These are phyloP conservation scores for Tolypocladium ophioglossoides DNA, from an alignment of 2,329 filamentous ascomycete species.

Conservation along the genomic window DNA sequence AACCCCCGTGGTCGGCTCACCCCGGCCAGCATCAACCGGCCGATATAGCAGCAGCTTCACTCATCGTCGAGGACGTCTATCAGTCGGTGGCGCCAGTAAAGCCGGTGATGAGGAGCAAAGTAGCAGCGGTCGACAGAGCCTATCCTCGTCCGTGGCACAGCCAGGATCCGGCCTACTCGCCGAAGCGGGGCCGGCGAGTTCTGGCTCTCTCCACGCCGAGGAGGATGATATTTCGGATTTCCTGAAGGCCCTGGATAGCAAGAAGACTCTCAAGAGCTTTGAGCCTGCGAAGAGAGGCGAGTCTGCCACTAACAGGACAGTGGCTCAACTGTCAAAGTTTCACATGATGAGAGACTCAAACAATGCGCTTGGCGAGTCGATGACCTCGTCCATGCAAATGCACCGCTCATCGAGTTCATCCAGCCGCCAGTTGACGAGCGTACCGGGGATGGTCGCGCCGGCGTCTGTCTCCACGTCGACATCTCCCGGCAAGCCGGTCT, in stretches of 20 bases:
- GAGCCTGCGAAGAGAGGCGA: conserved; percentile 57
- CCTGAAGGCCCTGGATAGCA: conserved; percentile 75
- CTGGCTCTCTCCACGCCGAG: conserved; percentile 61
- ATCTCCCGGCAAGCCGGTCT: conserved; percentile 82
- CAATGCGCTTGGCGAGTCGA: conserved; percentile 79
- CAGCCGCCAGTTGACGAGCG: conserved; percentile 47
- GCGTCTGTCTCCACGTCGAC: conserved; percentile 76
- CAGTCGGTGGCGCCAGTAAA: conserved; percentile 62
- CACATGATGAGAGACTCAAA: conserved; percentile 85
- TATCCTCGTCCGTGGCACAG: conserved; percentile 57
- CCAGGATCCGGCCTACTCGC: conserved; percentile 74
- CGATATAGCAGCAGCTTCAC: conserved; percentile 93
- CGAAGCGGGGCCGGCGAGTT: conserved; percentile 54
- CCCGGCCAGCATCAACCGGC: conserved; percentile 65
- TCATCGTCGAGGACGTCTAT: conserved; percentile 68
- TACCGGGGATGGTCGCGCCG: conserved; percentile 57
- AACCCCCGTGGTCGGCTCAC: conserved; percentile 62
- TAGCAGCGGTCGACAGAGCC: conserved; percentile 71
- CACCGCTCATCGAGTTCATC: conserved; percentile 73
- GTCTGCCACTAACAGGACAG: conserved; percentile 62
- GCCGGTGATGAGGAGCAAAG: conserved; percentile 59
- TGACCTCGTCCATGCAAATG: conserved; percentile 80
- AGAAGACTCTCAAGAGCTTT: conserved; percentile 77
- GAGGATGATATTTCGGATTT: conserved; percentile 94
- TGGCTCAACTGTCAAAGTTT: conserved; percentile 73